A percentile compares a stretch with the other conserved stretches of the same genome.
Conservation (phyloP, 805 yeast species). For the Ogataea wickerhamii region DNA sequence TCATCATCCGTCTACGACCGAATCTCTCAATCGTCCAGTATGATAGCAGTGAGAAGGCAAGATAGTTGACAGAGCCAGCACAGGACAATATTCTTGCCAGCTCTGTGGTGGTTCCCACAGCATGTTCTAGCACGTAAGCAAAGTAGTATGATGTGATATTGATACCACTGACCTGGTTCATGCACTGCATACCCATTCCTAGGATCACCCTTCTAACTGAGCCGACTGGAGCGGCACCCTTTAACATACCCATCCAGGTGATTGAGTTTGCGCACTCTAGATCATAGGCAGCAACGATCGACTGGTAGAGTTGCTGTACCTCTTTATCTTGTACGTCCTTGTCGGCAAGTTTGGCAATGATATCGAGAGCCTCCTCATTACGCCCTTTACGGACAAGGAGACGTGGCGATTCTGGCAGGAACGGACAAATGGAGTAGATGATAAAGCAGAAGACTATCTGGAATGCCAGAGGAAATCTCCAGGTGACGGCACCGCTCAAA, state of each 20-base stretch:
- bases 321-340: slow-evolving; percentile 28
- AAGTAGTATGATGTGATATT: slow-evolving; percentile 14
- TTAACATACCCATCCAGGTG: slow-evolving; percentile 24
- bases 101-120: slow-evolving; percentile 33
- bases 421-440: slow-evolving; percentile 13
- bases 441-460: slow-evolving; percentile 22
- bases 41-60: slow-evolving; percentile 23
- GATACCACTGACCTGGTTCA: slow-evolving; percentile 42
- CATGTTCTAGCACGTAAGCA: slow-evolving; percentile 13
- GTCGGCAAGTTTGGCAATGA: slow-evolving; percentile 37
- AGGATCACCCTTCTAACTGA: slow-evolving; percentile 24
- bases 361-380: slow-evolving; percentile 38
- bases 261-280: slow-evolving; percentile 23
- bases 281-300: slow-evolving; percentile 21
- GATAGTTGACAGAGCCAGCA: slow-evolving; percentile 24
- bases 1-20: slow-evolving; percentile 41
- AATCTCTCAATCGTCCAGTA: slow-evolving; percentile 31
- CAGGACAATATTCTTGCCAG: slow-evolving; percentile 39
- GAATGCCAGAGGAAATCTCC: slow-evolving; percentile 37
- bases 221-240: slow-evolving; percentile 22
- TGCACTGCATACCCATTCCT: slow-evolving; percentile 33
- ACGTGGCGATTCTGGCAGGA: slow-evolving; percentile 42
- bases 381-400: slow-evolving; percentile 38
- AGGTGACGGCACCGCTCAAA: slow-evolving; percentile 23
- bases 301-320: slow-evolving; percentile 18